phyloP scores from a whole-genome alignment of 129 eudicot genomes.

The Dittrichia graveolens region DNA sequence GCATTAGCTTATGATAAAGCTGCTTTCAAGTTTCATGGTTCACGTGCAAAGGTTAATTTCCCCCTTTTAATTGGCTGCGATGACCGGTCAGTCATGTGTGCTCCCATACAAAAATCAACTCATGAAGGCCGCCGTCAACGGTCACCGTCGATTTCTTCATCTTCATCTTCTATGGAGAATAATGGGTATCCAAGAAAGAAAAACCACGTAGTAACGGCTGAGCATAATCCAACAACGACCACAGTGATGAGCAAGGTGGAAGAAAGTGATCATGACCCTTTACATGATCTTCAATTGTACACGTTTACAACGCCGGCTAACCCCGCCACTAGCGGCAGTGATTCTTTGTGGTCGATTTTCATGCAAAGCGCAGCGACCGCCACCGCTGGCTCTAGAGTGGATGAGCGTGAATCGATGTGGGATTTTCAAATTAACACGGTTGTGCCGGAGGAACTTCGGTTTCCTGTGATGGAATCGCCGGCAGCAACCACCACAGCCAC shows the following conservation, averaged over 20 bases:
- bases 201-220: neutral
- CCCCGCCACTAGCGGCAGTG: slow-evolving; percentile 2
- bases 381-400: neutral
- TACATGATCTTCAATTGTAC: slow-evolving; percentile 27
- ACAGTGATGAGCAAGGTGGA: neutral
- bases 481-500: neutral
- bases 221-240: neutral
- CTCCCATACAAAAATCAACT: neutral
- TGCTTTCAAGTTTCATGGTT: slow-evolving; percentile 44
- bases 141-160: slow-evolving; percentile 23
- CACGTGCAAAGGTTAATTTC: slow-evolving; percentile 42
- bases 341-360: slow-evolving; percentile 36
- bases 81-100: neutral
- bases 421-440: slow-evolving; percentile 25
- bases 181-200: neutral
- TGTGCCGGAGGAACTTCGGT: slow-evolving; percentile 15
- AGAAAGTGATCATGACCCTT: slow-evolving; percentile 14
- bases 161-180: slow-evolving; percentile 25
- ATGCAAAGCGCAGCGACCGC: slow-evolving; percentile 17
- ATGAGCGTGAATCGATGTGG: slow-evolving; percentile 26
- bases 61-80: slow-evolving; percentile 36
- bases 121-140: slow-evolving; percentile 10
- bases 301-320: slow-evolving; percentile 9
- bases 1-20: slow-evolving; percentile 43
- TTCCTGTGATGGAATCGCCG: slow-evolving; percentile 30